Evolutionary conservation across 495 filamentous ascomycete genomes (phyloP), one percentile per base, ranked within the genome.

Genomic region (Annulohypoxylon maeteangense): DNA sequence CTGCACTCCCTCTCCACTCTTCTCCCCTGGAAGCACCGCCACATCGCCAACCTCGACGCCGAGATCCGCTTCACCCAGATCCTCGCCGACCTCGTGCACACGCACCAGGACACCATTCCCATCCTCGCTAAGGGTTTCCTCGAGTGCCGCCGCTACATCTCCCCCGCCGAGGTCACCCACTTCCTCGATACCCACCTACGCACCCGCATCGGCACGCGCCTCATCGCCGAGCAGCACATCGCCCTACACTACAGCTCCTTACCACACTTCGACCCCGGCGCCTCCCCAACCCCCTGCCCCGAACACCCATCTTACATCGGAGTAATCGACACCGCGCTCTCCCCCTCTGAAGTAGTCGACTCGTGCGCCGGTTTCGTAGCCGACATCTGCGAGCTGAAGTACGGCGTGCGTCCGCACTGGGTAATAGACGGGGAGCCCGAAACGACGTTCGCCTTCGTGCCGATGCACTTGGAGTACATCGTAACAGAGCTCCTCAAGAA

Each of bases 141-240:
- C 27, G 95, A 98, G 77, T 97, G 93, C 57, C 85, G 92, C 31
- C 91, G 91, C 68, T 98, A 98, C 80, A 93, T 98, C 68, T 88
- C 84, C 25, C 85, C 92, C 0, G 76, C 73, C 14, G 92, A 97
- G 29, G 94, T 97, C 3, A 98, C 93, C 1, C 85, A 86, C 14
- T 98, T 99, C 78, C 86, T 99, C 32, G 95, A 99, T 78, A 92
- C 95, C 66, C 95, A 99, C 82, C 85, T 99, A 23, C 90, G 95
- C 16, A 94, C 95, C 3, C 87, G 95, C 62, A 99, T 99, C 67
- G 95, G 95, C 47, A 99, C 95, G 1, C 86, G 95, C 12, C 80
- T 99, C 68, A 93, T 99, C 62, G 95, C 95, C 6, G 95, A 99
- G 79, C 95, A 99, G 78, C 95, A 99, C 78, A 91, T 99, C 61